Base-by-base conservation (phyloP, 2,329 filamentous ascomycete species). In the Coleophoma cylindrospora region DNA sequence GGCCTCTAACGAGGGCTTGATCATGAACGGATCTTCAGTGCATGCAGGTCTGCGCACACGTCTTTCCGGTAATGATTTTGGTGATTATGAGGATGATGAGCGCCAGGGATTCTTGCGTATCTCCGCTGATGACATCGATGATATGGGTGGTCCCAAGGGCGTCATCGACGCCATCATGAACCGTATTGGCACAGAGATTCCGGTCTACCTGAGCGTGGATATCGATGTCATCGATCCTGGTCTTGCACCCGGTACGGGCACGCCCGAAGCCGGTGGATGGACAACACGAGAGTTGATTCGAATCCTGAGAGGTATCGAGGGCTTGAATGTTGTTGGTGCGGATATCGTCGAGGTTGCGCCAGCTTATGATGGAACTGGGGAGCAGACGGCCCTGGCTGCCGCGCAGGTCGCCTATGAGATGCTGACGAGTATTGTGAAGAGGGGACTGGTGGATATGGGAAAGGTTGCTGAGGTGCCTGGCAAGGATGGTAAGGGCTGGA, bases 341-440 rank as follows among this genome's bases (percentile, higher is more conserved):
- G 91, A 96, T 69, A 81, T 96, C 45, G 91, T 96, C 5, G 91
- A 96, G 74, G 89, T 95, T 9, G 83, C 86, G 40, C 91, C 91
- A 0, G 87, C 87, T 12, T 96, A 95, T 64, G 89, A 96, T 73
- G 85, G 86, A 11, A 73, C 73, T 7, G 88, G 84, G 1, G 91
- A 95, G 72, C 85, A 84, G 62, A 96, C 90, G 37, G 87, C 89
- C 12, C 69, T 95, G 56, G 89, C 89, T 14, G 91, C 83, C 2
- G 89, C 89, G 38, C 90, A 95, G 75, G 80, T 95, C 37, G 88
- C 82, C 1, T 95, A 86, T 66, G 91, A 95, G 73, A 78, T 95
- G n/a, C 67, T 95, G 65, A 95, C 85, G 37, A 88, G 77, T 53
- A 84, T 87, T 70, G 84, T 86, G 7, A 86, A 81, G 70, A 79